Evolutionary conservation across 345 rosid genomes (phyloP), one percentile per base, ranked within the genome.

Genomic region (Excoecaria cochinchinensis): DNA sequence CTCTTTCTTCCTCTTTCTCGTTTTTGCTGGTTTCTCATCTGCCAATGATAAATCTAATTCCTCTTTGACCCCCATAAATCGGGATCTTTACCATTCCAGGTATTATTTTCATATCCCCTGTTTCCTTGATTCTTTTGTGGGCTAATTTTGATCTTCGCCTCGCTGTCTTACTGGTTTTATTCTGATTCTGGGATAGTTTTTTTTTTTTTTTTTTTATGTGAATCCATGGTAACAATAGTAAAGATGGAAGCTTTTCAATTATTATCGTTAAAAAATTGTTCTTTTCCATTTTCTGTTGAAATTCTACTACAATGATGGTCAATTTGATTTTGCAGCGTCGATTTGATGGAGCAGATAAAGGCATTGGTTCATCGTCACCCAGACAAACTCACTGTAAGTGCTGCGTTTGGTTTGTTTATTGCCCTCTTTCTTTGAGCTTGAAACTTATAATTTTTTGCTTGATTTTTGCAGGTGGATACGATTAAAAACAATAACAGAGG

Each of bases 81-180:
- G 85, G 70, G 97, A 90, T 89, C 94, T 92, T 73, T 92, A 92
- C 75, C 94, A 87, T 80, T 89, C 93, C 82, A 90, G 97, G 97
- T 87, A 5, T 14, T 40, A 2, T 13, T 22, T 22, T 6, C 16
- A 56, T 5, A 16, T 67, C 24, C 1, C 11, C 31, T n/a, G 11
- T 22, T 38, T 1, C 11, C 1, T 31, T 51, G n/a, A 16, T 69
- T 69, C 16, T 48, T 31, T 42, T 10, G 3, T 40, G 50, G 5
- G 12, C 9, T 17, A 19, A 14, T 40, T 64, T 17, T 64, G 48
- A 40, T 64, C 9, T 8, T 12, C 36, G 17, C 21, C 1, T 38
- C 12, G 14, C 66, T 61, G 40, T 31, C 21, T 3, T 4, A 36
- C 4, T 63, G 46, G 19, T 16, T 63, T 31, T 36, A 15, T 62